Evolutionary conservation across 805 yeast species (phyloP).

Genomic region (Candida sanyiensis): DNA sequence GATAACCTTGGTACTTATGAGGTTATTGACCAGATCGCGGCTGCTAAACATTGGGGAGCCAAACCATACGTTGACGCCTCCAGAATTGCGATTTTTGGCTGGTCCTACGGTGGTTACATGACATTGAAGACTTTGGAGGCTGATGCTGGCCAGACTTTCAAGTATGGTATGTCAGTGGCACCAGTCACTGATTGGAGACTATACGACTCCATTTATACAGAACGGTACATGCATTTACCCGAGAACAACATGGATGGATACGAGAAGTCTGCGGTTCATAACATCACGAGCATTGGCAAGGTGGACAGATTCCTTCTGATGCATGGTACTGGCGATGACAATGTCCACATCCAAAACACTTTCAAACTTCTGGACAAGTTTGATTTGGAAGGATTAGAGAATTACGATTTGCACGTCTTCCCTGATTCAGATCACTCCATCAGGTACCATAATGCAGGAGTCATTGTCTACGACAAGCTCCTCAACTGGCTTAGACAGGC

Average conservation of each 20-base stretch:
- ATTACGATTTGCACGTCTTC: constrained; percentile 72
- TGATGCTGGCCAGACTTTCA: constrained; percentile 70
- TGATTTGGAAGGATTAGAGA: constrained; percentile 69
- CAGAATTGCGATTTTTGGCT: constrained; percentile 88
- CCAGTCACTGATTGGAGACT: constrained; percentile 94
- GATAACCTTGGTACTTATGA: constrained; percentile 80
- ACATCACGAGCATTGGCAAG: constrained; percentile 49
- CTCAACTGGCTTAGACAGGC: constrained; percentile 61
- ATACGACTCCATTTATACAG: constrained; percentile 92
- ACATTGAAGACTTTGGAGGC: constrained; percentile 84
- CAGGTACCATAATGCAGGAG: constrained; percentile 64
- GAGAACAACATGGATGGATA: constrained; percentile 62
- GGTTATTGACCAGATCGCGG: constrained; percentile 79
- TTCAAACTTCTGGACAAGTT: constrained; percentile 71
- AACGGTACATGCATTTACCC: constrained; percentile 89
- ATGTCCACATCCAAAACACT: constrained; percentile 91
- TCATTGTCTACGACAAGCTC: constrained; percentile 63
- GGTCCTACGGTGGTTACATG: constrained; percentile 96
- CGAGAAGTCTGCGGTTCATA: constrained; percentile 45
- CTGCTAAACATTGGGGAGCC: constrained; percentile 66
- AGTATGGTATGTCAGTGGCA: constrained; percentile 92
- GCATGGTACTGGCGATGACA: constrained; percentile 98
- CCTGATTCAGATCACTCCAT: constrained; percentile 80
- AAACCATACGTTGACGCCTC: constrained; percentile 60
- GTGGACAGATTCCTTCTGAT: constrained; percentile 70